A percentile compares a stretch with the other conserved stretches of the same genome.
Conservation (phyloP, 1,284 basidiomycete genomes). For the Fomitopsis schrenkii region DNA sequence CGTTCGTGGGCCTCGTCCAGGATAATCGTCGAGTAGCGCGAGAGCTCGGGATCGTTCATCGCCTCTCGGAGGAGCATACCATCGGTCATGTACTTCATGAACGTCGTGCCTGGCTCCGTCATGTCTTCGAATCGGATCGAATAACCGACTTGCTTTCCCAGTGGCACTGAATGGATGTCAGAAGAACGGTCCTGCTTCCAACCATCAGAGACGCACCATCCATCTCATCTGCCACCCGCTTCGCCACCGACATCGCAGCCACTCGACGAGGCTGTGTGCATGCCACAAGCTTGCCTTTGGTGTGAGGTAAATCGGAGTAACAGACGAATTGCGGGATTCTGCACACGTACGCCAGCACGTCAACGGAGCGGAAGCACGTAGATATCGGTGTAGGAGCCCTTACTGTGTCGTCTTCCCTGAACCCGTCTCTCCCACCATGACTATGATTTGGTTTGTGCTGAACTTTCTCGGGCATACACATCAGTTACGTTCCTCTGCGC, state of each 20-base stretch:
- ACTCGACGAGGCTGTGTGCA: constrained; percentile 98
- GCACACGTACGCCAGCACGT: not conserved
- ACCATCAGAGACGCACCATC: constrained; percentile 58
- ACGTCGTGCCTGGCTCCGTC: constrained; percentile 88
- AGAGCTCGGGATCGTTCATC: constrained; percentile 91
- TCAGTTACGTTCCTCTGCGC: constrained; percentile 28
- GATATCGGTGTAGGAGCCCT: constrained; percentile 19
- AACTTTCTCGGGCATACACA: constrained; percentile 49
- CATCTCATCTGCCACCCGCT: constrained; percentile 98
- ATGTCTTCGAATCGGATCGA: constrained; percentile 99
- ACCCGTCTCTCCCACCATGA: constrained; percentile 98
- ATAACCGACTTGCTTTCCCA: constrained; percentile 95
- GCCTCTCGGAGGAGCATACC: constrained; percentile 97
- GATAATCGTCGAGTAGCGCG: constrained; percentile 94
- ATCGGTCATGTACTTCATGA: constrained; percentile 99
- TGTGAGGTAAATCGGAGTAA: constrained; percentile 89
- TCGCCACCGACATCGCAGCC: constrained; percentile 97
- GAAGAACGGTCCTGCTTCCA: not conserved
- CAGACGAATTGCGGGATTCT: constrained; percentile 94
- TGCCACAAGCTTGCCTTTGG: constrained; percentile 87
- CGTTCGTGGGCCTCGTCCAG: constrained; percentile 99
- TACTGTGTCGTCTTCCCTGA: constrained; percentile 98
- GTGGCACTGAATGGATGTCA: constrained; percentile 54
- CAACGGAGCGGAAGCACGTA: constrained; percentile 10
- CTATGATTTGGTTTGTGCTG: constrained; percentile 82